Conservation (phyloP, 371 early-diverging fungal genomes). For the Basidiobolus heterosporus region DNA sequence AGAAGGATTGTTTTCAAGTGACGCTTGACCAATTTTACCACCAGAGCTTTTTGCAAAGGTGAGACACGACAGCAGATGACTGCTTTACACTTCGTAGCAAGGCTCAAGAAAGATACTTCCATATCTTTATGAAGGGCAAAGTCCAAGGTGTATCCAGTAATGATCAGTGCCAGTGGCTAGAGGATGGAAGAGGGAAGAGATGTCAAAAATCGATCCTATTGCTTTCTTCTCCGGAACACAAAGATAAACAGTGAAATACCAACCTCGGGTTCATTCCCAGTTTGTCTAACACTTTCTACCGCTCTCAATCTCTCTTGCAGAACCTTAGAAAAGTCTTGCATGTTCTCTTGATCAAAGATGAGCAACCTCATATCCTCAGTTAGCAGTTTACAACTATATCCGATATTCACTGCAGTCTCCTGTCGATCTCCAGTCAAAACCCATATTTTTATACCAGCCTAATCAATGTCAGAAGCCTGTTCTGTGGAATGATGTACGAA, state of each 20-base stretch:
- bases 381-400: conserved; percentile 73
- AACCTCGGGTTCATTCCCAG: conserved; percentile 30
- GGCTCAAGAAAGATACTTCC: conserved; percentile 50
- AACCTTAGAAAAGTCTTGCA: too few species aligned
- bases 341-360: conserved; percentile 58
- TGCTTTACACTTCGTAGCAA: conserved; percentile 63
- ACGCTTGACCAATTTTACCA: conserved; percentile 77
- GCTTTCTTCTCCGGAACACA: too few species aligned
- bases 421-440: conserved; percentile 88
- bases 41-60: conserved; percentile 84
- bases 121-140: conserved; percentile 54
- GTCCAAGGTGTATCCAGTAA: conserved; percentile 50
- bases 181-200: background rate
- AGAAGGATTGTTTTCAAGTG: conserved; percentile 54
- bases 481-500: too few species aligned
- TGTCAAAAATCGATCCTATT: background rate
- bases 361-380: conserved; percentile 72
- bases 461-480: too few species aligned
- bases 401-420: conserved; percentile 89
- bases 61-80: conserved; percentile 88
- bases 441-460: conserved; percentile 91
- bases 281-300: conserved; percentile 27
- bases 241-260: background rate
- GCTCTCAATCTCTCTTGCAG: conserved; percentile 7
- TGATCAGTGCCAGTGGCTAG: conserved; percentile 48